Evolutionary conservation across 1,284 basidiomycete species (phyloP).

Genomic region (Puccinia hordei): DNA sequence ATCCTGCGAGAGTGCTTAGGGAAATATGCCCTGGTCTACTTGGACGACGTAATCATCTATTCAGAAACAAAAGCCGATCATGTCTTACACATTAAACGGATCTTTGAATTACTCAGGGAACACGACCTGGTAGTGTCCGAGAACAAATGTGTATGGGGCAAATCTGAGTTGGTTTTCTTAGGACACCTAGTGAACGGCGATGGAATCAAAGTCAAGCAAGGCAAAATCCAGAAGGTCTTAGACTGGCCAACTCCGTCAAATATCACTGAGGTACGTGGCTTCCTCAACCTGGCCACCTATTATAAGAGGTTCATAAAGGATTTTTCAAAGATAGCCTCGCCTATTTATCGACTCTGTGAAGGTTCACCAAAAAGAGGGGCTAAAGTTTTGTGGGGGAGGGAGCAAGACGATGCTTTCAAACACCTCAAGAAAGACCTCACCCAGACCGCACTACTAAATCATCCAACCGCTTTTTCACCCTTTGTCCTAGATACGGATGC

Average conservation of each 20-base stretch:
- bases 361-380: too few species aligned
- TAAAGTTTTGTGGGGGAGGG: too few species aligned
- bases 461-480: too few species aligned
- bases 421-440: too few species aligned
- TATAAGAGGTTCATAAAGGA: conserved; percentile 62
- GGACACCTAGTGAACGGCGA: conserved; percentile 64
- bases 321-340: too few species aligned
- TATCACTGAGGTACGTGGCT: conserved; percentile 59
- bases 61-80: background rate
- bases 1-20: background rate
- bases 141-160: too few species aligned
- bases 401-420: too few species aligned
- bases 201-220: too few species aligned
- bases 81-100: background rate
- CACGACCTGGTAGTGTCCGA: too few species aligned
- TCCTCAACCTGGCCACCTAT: conserved; percentile 62
- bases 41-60: background rate
- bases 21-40: background rate
- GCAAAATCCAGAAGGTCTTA: conserved; percentile 61
- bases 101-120: background rate
- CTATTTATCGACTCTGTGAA: too few species aligned
- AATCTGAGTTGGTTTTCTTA: conserved; percentile 53
- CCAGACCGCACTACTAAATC: too few species aligned
- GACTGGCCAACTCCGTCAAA: conserved; percentile 61
- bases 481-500: too few species aligned